Evolutionary conservation across 768 basidiomycete species (phyloP), one percentile per base, ranked within the genome.

Genomic region (Auricularia sp.): DNA sequence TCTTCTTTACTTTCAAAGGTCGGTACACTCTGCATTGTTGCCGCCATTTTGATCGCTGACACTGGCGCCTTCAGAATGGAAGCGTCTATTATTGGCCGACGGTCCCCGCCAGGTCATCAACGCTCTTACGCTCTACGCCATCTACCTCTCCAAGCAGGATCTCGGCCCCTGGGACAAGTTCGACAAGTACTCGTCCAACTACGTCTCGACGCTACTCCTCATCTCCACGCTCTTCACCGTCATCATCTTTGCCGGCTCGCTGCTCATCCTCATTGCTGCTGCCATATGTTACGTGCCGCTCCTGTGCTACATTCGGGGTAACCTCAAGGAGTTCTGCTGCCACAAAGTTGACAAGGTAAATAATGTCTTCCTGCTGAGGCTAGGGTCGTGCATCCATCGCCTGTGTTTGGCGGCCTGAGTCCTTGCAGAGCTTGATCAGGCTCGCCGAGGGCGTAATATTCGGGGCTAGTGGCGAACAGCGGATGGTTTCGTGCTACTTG

Each of bases 1-100:
- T 98, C 72, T 99, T 98, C 85, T 99, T 99, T 77, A 90, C 90
- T 0, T 98, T 99, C 84, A 99, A 99, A 81, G 96, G 96, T 91
- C 66, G 63, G 86, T 79, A 6, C 16, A 21, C 47, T 51, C 47
- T 51, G 29, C 29, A 51, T 21, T 6, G 1, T 8, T 60, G 18
- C 61, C 23, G 61, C 18, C 16, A 39, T n/a, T 34, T 23, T 12
- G 61, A 21, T 66, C 5, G 42, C 51, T 58, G 36, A 60, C 12
- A 3, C 10, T 35, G 62, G 69, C 66, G 44, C 18, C 1, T 14
- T 34, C 72, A 91, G 89, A 85, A 72, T 93, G 91, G 91, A 93
- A 93, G 75, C 85, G 87, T n/a, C 75, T 93, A 10, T 75, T 93
- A 16, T 77, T 98, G 66, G 93, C 96, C 65, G 97, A 99, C 74